Conservation (phyloP, 495 filamentous ascomycete genomes). For the Penicillium soppii region DNA sequence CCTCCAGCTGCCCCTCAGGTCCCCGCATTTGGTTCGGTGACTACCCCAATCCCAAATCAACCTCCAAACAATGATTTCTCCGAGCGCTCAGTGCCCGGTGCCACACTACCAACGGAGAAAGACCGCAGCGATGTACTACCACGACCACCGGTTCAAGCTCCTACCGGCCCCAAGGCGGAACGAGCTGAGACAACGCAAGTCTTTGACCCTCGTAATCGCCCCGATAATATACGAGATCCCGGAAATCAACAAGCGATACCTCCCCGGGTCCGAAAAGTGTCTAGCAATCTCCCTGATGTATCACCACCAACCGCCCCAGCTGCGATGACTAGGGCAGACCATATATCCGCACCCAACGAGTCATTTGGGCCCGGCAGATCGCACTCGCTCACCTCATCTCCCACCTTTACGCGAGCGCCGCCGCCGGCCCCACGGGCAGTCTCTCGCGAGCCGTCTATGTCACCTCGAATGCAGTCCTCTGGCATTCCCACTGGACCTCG, state of each 20-base stretch:
- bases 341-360: constrained; percentile 16
- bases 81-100: constrained; percentile 38
- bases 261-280: constrained; percentile 12
- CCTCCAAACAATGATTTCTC: constrained; percentile 30
- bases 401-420: constrained; percentile 28
- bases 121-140: constrained; percentile 21
- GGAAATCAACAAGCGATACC: constrained; percentile 14
- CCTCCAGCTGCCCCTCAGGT: constrained; percentile 80
- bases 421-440: constrained; percentile 27
- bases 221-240: constrained; percentile 18
- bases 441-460: constrained; percentile 42
- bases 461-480: constrained; percentile 51
- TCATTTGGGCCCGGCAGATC: constrained; percentile 19
- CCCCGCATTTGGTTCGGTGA: constrained; percentile 72
- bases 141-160: constrained; percentile 30
- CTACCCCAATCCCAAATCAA: constrained; percentile 29
- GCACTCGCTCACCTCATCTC: constrained; percentile 20
- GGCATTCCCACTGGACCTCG: constrained; percentile 60
- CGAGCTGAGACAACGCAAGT: constrained; percentile 22
- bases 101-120: constrained; percentile 34
- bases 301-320: constrained; percentile 45
- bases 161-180: constrained; percentile 43
- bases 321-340: constrained; percentile 36
- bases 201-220: constrained; percentile 23
- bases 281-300: constrained; percentile 22